These are phyloP conservation scores for Aspergillus ustus DNA, from an alignment of 2,329 filamentous ascomycete genomes.

Conservation along the genomic window DNA sequence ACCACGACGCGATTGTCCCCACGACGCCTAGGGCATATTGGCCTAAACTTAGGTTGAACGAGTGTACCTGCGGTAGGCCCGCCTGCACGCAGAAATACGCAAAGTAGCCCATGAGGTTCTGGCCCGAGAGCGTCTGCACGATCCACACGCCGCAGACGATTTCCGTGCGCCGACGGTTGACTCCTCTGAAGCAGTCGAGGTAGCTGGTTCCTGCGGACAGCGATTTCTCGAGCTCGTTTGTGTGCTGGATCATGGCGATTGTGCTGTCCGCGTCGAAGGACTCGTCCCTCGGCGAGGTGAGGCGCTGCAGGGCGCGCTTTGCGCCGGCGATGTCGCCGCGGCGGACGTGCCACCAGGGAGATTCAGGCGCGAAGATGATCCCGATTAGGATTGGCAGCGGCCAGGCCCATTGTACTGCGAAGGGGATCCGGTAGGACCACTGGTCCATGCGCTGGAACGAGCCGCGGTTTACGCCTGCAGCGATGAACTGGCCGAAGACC, in stretches of 20 bases:
- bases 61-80: conserved; percentile 35
- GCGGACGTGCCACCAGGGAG: conserved; percentile 54
- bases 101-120: conserved; percentile 64
- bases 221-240: conserved; percentile 74
- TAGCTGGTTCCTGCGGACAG: conserved; percentile 74
- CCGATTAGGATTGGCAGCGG: conserved; percentile 52
- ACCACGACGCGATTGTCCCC: conserved; percentile 58
- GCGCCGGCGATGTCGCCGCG: conserved; percentile 48
- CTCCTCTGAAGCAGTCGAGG: conserved; percentile 78
- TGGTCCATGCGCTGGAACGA: conserved; percentile 47
- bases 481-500: conserved; percentile 52
- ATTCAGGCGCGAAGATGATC: conserved; percentile 50
- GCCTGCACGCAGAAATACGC: conserved; percentile 61
- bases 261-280: conserved; percentile 80
- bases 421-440: conserved; percentile 56
- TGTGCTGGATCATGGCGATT: conserved; percentile 86
- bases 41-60: conserved; percentile 51
- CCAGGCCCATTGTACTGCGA: conserved; percentile 55
- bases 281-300: conserved; percentile 58
- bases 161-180: conserved; percentile 77
- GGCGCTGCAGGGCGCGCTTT: conserved; percentile 41
- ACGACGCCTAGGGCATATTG: conserved; percentile 65
- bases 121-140: conserved; percentile 64
- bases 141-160: conserved; percentile 65
- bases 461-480: conserved; percentile 50